Conservation (phyloP, 176 grass and related monocot species). For the Pontederia crassipes region DNA sequence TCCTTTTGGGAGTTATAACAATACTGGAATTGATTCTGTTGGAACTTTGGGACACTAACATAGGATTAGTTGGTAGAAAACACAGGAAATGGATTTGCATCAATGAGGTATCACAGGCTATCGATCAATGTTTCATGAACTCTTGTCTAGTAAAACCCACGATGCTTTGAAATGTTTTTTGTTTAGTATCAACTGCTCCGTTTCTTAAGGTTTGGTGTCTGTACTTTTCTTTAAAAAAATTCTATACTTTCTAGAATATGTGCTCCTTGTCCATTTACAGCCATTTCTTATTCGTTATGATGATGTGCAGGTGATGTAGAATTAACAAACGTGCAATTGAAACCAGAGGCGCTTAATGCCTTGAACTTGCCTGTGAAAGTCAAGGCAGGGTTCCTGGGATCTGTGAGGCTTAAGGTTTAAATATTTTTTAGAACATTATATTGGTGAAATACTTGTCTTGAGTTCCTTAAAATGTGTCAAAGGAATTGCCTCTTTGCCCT, state of each 20-base stretch:
- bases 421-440: background rate
- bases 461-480: too few relatives aligned
- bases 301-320: slow-evolving; percentile 66
- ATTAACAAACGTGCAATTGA: slow-evolving; percentile 88
- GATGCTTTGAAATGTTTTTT: background rate
- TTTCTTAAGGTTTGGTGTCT: background rate
- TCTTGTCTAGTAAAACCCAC: too few relatives aligned
- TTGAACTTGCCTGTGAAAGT: slow-evolving; percentile 90
- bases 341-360: slow-evolving; percentile 91
- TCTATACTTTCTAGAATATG: slow-evolving; percentile 16
- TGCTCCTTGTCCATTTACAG: slow-evolving; percentile 6
- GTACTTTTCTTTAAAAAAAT: background rate
- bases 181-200: background rate
- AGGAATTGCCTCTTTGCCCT: too few relatives aligned
- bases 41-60: too few relatives aligned
- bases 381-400: slow-evolving; percentile 95
- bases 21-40: too few relatives aligned
- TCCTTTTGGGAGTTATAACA: too few relatives aligned
- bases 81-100: background rate
- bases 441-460: too few relatives aligned
- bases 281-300: slow-evolving; percentile 3
- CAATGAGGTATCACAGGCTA: too few relatives aligned
- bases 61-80: too few relatives aligned
- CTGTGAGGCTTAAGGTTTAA: slow-evolving; percentile 87
- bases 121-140: too few relatives aligned